Base-by-base conservation (phyloP, 2,329 filamentous ascomycete genomes). In the Pseudopyrenochaeta lycopersici region DNA sequence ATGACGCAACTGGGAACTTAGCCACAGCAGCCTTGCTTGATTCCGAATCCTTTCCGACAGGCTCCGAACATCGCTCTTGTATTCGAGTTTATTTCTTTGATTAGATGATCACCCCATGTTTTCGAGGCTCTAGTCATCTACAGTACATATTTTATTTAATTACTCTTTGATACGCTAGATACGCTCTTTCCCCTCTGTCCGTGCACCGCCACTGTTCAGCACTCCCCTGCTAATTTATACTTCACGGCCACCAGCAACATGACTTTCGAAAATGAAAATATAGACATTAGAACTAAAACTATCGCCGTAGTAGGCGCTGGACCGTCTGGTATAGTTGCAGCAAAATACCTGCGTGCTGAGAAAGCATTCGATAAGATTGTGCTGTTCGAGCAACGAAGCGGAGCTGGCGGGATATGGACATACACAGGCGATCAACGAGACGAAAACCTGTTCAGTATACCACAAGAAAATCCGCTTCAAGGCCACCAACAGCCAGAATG, bases 231-330 rank as follows among this genome's bases (percentile, higher is more conserved):
- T 33, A 49, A 9, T 27, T 5, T 5, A 27, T 27, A 5, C 23
- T 27, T 27, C 23, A 4, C 9, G 9, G 9, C 23, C 23, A 27
- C 23, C 9, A 27, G 4, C 10, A 33, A 11, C 14, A 57, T 63
- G 51, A 39, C 55, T 36, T 47, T 52, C 7, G 52, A 58, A 1
- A 62, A 51, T 49, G 52, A 58, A 1, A 62, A 51, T 49, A 58
- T 58, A 11, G 55, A 56, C 4, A 7, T 78, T 36, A 68, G 67
- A 47, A 82, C 90, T 43, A 81, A 81, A 54, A 84, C 77, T 40
- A 81, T 97, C 60, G 91, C 90, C 62, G 82, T 97, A 55, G 86
- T 97, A 61, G 93, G 93, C 18, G 92, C 90, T 9, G 93, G 93
- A 0, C 90, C 93, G 0, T 85, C 85, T 58, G 93, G 94, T 4